These are phyloP conservation scores for Medicago truncatula DNA, from an alignment of 306 rosid species.

Conservation along the genomic window DNA sequence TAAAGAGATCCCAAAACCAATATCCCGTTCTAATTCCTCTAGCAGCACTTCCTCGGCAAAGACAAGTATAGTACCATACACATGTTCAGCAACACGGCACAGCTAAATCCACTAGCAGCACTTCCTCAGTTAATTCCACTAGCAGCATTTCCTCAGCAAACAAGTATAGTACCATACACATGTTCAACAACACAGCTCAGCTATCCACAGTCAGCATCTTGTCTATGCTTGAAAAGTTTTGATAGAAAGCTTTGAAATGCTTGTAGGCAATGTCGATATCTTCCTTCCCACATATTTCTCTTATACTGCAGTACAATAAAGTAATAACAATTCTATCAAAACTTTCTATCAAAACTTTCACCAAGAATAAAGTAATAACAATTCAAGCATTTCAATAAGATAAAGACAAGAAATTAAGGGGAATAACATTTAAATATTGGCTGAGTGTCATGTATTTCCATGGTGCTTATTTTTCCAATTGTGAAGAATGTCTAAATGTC, in stretches of 20 bases:
- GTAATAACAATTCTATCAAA: conserved; percentile 21
- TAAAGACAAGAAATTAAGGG: background rate
- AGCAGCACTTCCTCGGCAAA: conserved; percentile 41
- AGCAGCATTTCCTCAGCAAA: conserved; percentile 41
- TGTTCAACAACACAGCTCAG: conserved; percentile 38
- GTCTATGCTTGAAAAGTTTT: conserved; percentile 80
- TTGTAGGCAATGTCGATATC: conserved; percentile 87
- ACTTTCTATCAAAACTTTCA: no score
- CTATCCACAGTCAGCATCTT: conserved; percentile 68
- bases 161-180: conserved; percentile 9
- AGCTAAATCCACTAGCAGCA: conserved; percentile 62
- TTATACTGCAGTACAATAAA: conserved; percentile 64
- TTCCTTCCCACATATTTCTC: conserved; percentile 95
- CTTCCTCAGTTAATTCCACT: conserved; percentile 38
- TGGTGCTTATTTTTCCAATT: no score
- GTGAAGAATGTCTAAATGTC: no score
- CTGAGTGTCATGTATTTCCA: no score
- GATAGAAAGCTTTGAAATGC: conserved; percentile 90
- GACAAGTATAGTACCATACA: conserved; percentile 15
- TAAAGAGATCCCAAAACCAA: conserved; percentile 16
- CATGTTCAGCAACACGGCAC: conserved; percentile 21
- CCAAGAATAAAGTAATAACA: conserved; percentile 33
- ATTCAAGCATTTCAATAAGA: conserved; percentile 7
- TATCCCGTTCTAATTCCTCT: conserved; percentile 18
- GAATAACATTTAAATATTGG: background rate